Evolutionary conservation across 1,284 basidiomycete species (phyloP).

Genomic region (Ceratobasidium sp.): DNA sequence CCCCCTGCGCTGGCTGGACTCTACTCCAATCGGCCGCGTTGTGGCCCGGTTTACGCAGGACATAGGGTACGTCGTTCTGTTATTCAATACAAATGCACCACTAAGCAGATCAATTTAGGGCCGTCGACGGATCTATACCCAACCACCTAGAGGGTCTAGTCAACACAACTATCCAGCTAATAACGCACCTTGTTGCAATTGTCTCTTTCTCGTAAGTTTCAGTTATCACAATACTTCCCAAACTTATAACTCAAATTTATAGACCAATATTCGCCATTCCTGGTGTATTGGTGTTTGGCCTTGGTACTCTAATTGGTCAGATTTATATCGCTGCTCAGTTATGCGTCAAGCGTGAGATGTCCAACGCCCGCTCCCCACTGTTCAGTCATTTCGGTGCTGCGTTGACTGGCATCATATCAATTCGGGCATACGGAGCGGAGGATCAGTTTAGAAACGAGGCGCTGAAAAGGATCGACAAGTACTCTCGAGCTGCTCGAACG

Average conservation of each 20-base stretch:
- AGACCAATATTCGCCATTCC: constrained; percentile 51
- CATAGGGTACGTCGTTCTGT: constrained; percentile 52
- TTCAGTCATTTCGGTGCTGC: constrained; percentile 54
- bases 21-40: constrained; percentile 54
- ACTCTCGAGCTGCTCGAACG: constrained; percentile 42
- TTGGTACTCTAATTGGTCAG: constrained; percentile 59
- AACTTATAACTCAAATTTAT: background rate
- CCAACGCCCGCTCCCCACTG: constrained; percentile 70
- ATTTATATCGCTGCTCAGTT: constrained; percentile 72
- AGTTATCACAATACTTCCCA: constrained; percentile 39
- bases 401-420: constrained; percentile 48
- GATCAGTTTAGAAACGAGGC: constrained; percentile 42
- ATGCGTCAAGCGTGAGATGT: constrained; percentile 72
- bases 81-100: constrained; percentile 42
- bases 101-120: constrained; percentile 38
- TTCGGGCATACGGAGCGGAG: constrained; percentile 47
- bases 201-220: constrained; percentile 50
- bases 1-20: constrained; percentile 58
- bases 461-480: constrained; percentile 44
- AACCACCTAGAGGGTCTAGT: constrained; percentile 47
- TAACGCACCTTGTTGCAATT: constrained; percentile 53
- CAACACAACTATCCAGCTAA: constrained; percentile 50
- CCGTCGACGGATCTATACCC: constrained; percentile 39
- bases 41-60: constrained; percentile 54
- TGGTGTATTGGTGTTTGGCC: constrained; percentile 53